Evolutionary conservation across 768 basidiomycete species (phyloP).

Genomic region (Termitomyces sp.): DNA sequence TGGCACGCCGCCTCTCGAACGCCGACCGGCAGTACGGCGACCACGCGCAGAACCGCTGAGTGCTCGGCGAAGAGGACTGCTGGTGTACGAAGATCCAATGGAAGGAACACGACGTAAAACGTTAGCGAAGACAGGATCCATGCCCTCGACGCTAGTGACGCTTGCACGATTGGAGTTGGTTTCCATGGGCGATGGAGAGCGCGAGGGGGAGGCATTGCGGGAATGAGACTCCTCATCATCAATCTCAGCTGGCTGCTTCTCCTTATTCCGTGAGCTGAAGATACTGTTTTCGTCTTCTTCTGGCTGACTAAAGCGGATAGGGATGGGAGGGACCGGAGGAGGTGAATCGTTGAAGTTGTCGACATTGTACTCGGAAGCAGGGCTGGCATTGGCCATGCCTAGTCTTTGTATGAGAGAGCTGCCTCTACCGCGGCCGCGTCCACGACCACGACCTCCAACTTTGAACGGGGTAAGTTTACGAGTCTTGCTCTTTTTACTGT

Average conservation of each 20-base stretch:
- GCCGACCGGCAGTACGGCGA: conserved; percentile 39
- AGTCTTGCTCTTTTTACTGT: conserved; percentile 28
- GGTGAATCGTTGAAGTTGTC: conserved; percentile 28
- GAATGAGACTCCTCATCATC: conserved; percentile 16
- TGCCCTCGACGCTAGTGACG: conserved; percentile 75
- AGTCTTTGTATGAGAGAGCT: conserved; percentile 58
- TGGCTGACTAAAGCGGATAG: conserved; percentile 27
- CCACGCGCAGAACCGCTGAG: conserved; percentile 46
- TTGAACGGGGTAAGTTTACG: conserved; percentile 51
- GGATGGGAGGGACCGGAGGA: conserved; percentile 36
- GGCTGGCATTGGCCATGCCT: conserved; percentile 49
- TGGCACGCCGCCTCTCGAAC: conserved; percentile 59
- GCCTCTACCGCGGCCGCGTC: conserved; percentile 48
- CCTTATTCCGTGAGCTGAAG: conserved; percentile 23
- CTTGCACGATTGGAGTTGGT: conserved; percentile 57
- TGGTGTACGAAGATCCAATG: conserved; percentile 36
- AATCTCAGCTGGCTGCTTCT: conserved; percentile 20
- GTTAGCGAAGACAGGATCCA: conserved; percentile 84
- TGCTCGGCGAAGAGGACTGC: conserved; percentile 59
- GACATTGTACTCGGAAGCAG: conserved; percentile 44
- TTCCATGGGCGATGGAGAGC: conserved; percentile 34
- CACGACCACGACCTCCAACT: conserved; percentile 41
- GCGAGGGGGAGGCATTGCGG: conserved; percentile 11
- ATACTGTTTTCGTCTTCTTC: conserved; percentile 33
- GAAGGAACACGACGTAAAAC: conserved; percentile 58